Evolutionary conservation across 306 rosid genomes (phyloP).

Genomic region (Fragaria ananassa): DNA sequence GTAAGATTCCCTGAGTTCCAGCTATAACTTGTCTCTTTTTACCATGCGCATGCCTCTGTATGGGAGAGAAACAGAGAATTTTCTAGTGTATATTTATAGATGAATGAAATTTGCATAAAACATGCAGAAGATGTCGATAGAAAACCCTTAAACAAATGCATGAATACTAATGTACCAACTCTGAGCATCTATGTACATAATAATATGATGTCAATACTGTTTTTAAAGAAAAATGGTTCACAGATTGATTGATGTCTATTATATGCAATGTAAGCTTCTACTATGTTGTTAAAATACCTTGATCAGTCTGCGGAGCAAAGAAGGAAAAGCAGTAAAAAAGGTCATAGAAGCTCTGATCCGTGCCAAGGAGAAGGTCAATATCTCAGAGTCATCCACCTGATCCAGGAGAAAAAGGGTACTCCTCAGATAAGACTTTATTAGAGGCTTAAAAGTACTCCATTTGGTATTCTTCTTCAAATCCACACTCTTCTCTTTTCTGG

Average conservation of each 20-base stretch:
- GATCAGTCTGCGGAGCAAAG: conserved; percentile 53
- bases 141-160: not conserved
- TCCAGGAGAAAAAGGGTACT: conserved; percentile 72
- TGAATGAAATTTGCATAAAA: not conserved
- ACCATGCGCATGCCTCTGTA: not conserved
- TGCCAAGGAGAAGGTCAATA: conserved; percentile 59
- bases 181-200: not conserved
- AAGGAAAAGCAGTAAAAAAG: conserved; percentile 65
- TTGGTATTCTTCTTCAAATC: conserved; percentile 58
- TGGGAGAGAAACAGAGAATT: not conserved
- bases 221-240: not conserved
- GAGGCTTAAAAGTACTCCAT: conserved; percentile 62
- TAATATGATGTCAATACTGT: not conserved
- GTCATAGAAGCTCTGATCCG: conserved; percentile 61
- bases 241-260: not conserved
- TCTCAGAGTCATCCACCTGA: conserved; percentile 64
- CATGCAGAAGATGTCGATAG: not conserved
- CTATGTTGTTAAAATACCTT: conserved; percentile 48
- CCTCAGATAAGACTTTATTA: conserved; percentile 70
- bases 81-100: not conserved
- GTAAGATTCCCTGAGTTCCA: not conserved
- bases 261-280: not conserved
- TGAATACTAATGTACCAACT: not conserved
- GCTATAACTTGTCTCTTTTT: not conserved
- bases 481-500: conserved; percentile 58